These are phyloP conservation scores for Chenopodium berlandieri DNA, from an alignment of 148 eudicot species.

Conservation along the genomic window DNA sequence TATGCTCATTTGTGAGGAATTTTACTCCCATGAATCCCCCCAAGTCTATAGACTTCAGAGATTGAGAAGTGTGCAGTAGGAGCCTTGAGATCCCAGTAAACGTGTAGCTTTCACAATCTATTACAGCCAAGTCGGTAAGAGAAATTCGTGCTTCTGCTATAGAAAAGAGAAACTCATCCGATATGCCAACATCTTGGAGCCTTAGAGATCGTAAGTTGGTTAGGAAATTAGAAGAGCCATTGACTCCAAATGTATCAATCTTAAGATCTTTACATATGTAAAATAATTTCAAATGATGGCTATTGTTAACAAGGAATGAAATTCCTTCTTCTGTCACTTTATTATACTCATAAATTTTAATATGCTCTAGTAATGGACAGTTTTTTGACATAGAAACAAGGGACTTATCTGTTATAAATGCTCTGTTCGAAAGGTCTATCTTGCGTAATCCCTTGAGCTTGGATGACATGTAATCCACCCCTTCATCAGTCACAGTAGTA, in stretches of 20 bases:
- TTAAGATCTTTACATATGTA: not conserved
- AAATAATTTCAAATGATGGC: slow-evolving; percentile 18
- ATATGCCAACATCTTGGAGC: not conserved
- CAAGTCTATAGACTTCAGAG: slow-evolving; percentile 8
- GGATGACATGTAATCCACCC: slow-evolving; percentile 16
- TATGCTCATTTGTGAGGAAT: slow-evolving; percentile 23
- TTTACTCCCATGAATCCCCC: not conserved
- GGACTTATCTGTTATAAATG: slow-evolving; percentile 24
- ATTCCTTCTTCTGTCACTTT: slow-evolving; percentile 19
- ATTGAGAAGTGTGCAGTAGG: slow-evolving; percentile 3
- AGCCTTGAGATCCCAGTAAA: slow-evolving; percentile 25
- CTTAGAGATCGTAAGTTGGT: slow-evolving; percentile 4
- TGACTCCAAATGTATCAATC: not conserved
- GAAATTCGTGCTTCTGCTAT: slow-evolving; percentile 18
- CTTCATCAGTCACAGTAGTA: slow-evolving; percentile 26
- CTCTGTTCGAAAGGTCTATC: slow-evolving; percentile 17
- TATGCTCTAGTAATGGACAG: slow-evolving; percentile 12
- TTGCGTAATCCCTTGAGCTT: slow-evolving; percentile 22
- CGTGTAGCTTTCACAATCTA: slow-evolving; percentile 23
- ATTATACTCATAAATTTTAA: not conserved
- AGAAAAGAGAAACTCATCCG: slow-evolving; percentile 26
- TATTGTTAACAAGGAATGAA: slow-evolving; percentile 21
- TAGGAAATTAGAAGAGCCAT: not conserved
- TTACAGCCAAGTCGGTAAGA: slow-evolving; percentile 17
- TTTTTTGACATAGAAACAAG: slow-evolving; percentile 25